Percentiles rank a stretch among this genome's conserved stretches.
Conservation (phyloP, 352 stramenopile species). For the Pythium folliculosum region DNA sequence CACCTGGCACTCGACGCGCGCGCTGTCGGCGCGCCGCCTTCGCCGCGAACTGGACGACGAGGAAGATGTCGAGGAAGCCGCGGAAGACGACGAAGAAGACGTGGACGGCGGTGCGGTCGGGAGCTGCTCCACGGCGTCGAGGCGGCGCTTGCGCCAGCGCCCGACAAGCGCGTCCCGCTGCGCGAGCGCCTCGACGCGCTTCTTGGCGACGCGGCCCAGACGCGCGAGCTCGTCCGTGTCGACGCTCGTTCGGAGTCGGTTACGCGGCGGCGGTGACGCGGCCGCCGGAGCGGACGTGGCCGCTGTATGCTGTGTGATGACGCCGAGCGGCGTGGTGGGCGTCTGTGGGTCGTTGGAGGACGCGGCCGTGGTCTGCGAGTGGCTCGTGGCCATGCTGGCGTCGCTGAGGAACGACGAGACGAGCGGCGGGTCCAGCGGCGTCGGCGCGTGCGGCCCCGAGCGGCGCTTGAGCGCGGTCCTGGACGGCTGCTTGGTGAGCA, state of each 20-base stretch:
- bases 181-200: slow-evolving; percentile 42
- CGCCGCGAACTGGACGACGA: background rate
- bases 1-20: slow-evolving; percentile 45
- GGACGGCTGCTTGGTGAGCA: slow-evolving; percentile 5
- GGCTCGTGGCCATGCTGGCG: slow-evolving; percentile 18
- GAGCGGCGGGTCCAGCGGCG: background rate
- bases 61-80: background rate
- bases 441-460: background rate
- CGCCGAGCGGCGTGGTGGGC: background rate
- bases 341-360: slow-evolving; percentile 8
- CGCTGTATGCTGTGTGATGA: background rate
- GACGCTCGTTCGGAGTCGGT: slow-evolving; percentile 9
- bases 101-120: too few relatives aligned
- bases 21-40: slow-evolving; percentile 22
- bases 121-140: background rate
- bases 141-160: slow-evolving; percentile 32
- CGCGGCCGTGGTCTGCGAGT: slow-evolving; percentile 1
- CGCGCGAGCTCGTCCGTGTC: slow-evolving; percentile 38
- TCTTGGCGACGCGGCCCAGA: slow-evolving; percentile 43
- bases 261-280: background rate
- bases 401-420: slow-evolving; percentile 21
- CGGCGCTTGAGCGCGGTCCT: background rate
- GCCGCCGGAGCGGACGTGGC: background rate
- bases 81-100: too few relatives aligned
- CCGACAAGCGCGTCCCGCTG: slow-evolving; percentile 51